phyloP scores from a whole-genome alignment of 306 rosid species.

The Lathyrus oleraceus region DNA sequence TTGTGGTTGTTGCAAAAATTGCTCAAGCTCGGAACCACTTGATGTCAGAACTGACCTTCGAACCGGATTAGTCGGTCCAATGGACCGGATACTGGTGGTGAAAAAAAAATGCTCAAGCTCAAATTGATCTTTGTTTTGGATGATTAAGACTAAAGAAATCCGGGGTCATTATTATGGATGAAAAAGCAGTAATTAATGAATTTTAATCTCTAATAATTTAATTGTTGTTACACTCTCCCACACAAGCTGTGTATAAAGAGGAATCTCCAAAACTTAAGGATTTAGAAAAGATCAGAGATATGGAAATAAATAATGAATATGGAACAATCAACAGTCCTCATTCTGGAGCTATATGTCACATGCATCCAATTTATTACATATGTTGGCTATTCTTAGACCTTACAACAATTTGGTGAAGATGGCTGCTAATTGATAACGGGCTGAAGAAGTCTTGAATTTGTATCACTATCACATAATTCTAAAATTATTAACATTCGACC shows the following conservation, averaged over 20 bases:
- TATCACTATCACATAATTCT: background rate
- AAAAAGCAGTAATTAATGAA: background rate
- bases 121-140: background rate
- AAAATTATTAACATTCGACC: background rate
- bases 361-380: background rate
- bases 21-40: background rate
- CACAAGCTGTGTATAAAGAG: background rate
- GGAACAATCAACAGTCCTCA: background rate
- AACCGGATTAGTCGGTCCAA: too few species aligned
- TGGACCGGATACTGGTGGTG: too few species aligned
- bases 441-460: background rate
- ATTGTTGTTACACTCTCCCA: background rate
- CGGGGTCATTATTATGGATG: conserved; percentile 11
- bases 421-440: background rate
- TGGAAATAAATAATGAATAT: background rate
- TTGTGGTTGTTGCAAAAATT: background rate
- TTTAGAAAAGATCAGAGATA: background rate
- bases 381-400: background rate
- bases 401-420: background rate
- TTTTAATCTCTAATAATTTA: background rate
- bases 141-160: background rate
- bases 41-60: too few species aligned
- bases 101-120: background rate
- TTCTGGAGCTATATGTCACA: background rate
- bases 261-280: background rate